Evolutionary conservation across 148 eudicot species (phyloP).

Genomic region (Rhododendron mucronatum): DNA sequence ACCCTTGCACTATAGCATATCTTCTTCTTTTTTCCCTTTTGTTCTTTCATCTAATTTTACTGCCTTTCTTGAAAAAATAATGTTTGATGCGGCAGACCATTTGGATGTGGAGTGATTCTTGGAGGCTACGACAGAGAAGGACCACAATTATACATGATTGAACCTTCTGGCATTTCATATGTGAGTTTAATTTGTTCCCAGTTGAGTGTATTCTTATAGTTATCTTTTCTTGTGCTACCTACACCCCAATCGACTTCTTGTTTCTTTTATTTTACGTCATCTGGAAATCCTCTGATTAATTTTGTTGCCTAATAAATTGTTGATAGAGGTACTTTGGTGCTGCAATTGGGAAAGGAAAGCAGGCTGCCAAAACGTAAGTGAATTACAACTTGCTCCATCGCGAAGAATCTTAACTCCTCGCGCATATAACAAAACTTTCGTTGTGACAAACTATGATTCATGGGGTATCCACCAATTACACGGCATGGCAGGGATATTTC

Average conservation of each 20-base stretch:
- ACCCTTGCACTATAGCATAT: neutral
- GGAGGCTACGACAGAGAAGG: constrained; percentile 99
- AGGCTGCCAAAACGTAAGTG: constrained; percentile 98
- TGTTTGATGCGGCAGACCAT: constrained; percentile 56
- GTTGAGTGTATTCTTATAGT: neutral
- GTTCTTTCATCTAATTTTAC: neutral
- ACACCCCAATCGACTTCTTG: neutral
- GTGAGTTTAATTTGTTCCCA: constrained; percentile 44
- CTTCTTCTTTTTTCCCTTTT: neutral
- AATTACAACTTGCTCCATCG: neutral
- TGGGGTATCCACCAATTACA: neutral
- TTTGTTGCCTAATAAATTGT: constrained; percentile 7
- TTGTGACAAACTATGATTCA: neutral
- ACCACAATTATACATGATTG: constrained; percentile 91
- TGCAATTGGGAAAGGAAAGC: constrained; percentile 96
- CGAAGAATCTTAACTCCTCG: neutral
- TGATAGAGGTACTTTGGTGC: constrained; percentile 90
- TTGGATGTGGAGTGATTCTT: constrained; percentile 93
- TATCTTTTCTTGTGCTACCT: neutral
- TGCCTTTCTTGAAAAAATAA: neutral
- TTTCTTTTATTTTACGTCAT: neutral
- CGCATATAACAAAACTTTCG: neutral
- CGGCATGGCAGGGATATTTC: neutral
- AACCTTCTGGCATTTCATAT: constrained; percentile 97
- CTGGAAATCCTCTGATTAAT: neutral